Conservation (phyloP, 176 grass and related monocot genomes). For the Juncus inflexus region DNA sequence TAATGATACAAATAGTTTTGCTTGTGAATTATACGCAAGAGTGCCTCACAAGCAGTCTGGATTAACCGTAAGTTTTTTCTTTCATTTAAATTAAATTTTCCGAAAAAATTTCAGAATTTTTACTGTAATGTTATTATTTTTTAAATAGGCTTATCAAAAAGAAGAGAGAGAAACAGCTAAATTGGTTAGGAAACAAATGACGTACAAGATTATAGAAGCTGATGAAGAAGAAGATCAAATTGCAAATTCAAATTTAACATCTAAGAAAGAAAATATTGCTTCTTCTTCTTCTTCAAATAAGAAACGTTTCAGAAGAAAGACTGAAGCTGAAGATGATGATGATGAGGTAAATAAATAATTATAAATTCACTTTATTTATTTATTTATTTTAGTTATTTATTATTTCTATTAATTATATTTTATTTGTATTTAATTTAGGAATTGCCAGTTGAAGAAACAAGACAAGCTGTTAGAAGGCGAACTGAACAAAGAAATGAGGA, state of each 20-base stretch:
- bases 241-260: slow-evolving; percentile 9
- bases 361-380: background rate
- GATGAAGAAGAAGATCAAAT: slow-evolving; percentile 45
- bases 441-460: slow-evolving; percentile 14
- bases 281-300: slow-evolving; percentile 37
- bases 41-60: slow-evolving; percentile 58
- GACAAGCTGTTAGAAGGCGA: slow-evolving; percentile 37
- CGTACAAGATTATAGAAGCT: slow-evolving; percentile 53
- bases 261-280: slow-evolving; percentile 9
- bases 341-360: slow-evolving; percentile 39
- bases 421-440: slow-evolving; percentile 34
- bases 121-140: slow-evolving; percentile 7
- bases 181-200: slow-evolving; percentile 68
- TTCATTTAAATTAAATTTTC: background rate
- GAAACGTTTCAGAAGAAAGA: slow-evolving; percentile 79
- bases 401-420: slow-evolving; percentile 1
- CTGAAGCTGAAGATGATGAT: slow-evolving; percentile 44
- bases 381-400: slow-evolving; percentile 1
- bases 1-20: slow-evolving; percentile 50
- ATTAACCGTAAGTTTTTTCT: slow-evolving; percentile 44
- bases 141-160: slow-evolving; percentile 61
- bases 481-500: slow-evolving; percentile 45
- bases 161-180: slow-evolving; percentile 67
- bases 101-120: background rate
- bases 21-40: slow-evolving; percentile 48